Evolutionary conservation across 441 rosid genomes (phyloP).

Genomic region (Gossypium davidsonii): DNA sequence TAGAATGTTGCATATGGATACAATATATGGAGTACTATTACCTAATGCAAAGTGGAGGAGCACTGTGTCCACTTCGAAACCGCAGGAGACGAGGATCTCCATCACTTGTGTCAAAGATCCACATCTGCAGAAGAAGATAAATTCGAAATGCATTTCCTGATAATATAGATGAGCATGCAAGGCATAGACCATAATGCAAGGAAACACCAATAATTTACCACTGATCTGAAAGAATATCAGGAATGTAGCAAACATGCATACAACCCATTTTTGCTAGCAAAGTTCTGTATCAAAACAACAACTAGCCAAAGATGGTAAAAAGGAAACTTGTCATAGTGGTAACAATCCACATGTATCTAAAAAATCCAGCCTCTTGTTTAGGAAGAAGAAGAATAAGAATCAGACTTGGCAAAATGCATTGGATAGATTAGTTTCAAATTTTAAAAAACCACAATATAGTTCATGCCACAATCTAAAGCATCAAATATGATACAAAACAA

Average conservation of each 20-base stretch:
- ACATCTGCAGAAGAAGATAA: slow-evolving; percentile 45
- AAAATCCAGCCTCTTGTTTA: neutral
- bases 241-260: neutral
- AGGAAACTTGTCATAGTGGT: neutral
- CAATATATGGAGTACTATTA: slow-evolving; percentile 7
- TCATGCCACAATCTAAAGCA: neutral
- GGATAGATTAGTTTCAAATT: neutral
- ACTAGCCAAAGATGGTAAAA: neutral
- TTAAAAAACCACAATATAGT: too few species aligned
- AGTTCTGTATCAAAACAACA: neutral
- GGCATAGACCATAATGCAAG: slow-evolving; percentile 1
- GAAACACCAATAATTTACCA: neutral
- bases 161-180: neutral
- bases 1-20: neutral
- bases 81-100: slow-evolving; percentile 93
- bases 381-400: neutral
- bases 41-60: slow-evolving; percentile 97
- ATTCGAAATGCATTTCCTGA: neutral
- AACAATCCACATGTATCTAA: neutral
- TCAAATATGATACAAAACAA: neutral
- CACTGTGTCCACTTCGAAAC: slow-evolving; percentile 97
- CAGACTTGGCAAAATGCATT: neutral
- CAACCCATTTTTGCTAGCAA: neutral
- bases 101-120: slow-evolving; percentile 95
- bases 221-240: neutral